A percentile compares a stretch with the other conserved stretches of the same genome.
These are phyloP conservation scores for Tagetes erecta DNA, from an alignment of 129 eudicot genomes.

Conservation along the genomic window DNA sequence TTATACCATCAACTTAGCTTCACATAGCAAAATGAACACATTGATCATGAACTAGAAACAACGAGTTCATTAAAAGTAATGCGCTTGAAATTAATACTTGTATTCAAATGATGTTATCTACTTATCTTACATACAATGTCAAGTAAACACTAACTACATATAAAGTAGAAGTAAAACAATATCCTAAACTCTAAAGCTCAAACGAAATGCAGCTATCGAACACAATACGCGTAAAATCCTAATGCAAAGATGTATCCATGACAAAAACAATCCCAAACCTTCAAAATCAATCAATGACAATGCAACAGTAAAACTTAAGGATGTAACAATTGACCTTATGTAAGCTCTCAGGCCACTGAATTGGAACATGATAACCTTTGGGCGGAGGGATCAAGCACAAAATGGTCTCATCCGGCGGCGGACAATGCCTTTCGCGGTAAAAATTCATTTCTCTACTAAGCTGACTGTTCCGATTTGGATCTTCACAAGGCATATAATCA, in stretches of 20 bases:
- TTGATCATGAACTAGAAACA: too few species aligned
- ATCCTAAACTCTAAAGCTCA: too few species aligned
- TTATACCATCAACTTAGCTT: too few species aligned
- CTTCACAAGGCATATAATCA: conserved; percentile 98
- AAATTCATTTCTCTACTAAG: conserved; percentile 92
- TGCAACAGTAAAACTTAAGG: background rate
- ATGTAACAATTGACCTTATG: conserved; percentile 54
- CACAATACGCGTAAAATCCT: too few species aligned
- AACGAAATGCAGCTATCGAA: too few species aligned
- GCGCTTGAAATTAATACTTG: too few species aligned
- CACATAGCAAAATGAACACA: too few species aligned
- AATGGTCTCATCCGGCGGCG: conserved; percentile 57
- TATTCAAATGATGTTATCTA: too few species aligned
- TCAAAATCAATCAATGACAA: background rate
- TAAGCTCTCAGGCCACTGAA: conserved; percentile 94
- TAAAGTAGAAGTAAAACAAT: too few species aligned
- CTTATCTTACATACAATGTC: too few species aligned
- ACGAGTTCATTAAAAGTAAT: too few species aligned
- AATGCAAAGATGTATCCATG: background rate
- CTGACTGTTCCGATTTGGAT: conserved; percentile 81
- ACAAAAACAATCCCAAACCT: background rate
- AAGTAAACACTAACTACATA: too few species aligned
- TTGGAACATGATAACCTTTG: conserved; percentile 70
- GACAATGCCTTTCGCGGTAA: conserved; percentile 94
- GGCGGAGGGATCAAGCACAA: conserved; percentile 93